Evolutionary conservation across 208 protist species (phyloP).

Genomic region (Porcisia deanei): DNA sequence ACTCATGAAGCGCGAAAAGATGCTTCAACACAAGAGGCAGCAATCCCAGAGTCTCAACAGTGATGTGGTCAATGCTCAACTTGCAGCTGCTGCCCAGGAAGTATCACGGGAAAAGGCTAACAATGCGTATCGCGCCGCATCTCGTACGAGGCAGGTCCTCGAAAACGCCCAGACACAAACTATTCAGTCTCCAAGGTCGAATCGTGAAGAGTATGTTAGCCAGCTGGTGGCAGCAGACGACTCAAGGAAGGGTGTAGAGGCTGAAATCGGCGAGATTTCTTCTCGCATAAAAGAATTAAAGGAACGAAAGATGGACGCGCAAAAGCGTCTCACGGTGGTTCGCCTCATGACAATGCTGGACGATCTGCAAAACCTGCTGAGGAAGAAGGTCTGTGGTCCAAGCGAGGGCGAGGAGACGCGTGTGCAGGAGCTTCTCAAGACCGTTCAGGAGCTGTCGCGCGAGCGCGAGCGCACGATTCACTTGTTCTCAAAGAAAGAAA

Average conservation of each 20-base stretch:
- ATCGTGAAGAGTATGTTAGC: slow-evolving; percentile 60
- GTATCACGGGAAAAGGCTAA: slow-evolving; percentile 1
- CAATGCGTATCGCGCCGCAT: slow-evolving; percentile 22
- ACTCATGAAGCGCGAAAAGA: slow-evolving; percentile 29
- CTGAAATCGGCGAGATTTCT: slow-evolving; percentile 42
- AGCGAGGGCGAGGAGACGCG: slow-evolving; percentile 48
- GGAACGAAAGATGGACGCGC: slow-evolving; percentile 41
- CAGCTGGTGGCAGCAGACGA: slow-evolving; percentile 58
- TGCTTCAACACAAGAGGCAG: slow-evolving; percentile 16
- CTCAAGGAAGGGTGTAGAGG: slow-evolving; percentile 43
- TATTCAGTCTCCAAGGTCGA: slow-evolving; percentile 17
- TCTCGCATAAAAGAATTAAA: slow-evolving; percentile 45
- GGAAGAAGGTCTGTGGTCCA: slow-evolving; percentile 56
- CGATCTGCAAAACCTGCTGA: slow-evolving; percentile 61
- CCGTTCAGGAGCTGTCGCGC: slow-evolving; percentile 74
- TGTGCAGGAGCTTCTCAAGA: slow-evolving; percentile 69
- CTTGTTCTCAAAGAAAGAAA: slow-evolving; percentile 64
- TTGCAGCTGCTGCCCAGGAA: slow-evolving; percentile 10
- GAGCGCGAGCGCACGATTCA: slow-evolving; percentile 67
- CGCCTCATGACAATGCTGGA: slow-evolving; percentile 81
- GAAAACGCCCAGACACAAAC: slow-evolving; percentile 31
- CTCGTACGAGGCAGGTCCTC: slow-evolving; percentile 42
- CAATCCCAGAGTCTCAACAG: slow-evolving; percentile 19
- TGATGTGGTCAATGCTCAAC: slow-evolving; percentile 11
- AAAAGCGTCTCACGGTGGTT: slow-evolving; percentile 64